Conservation (phyloP, 176 grass and related monocot genomes). For the sorghum (Sorghum bicolor) region Sorghum_bicolor_NCBIv3 NC_012870.2:66181501-66182000, state of each 20-base stretch:
- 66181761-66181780: not conserved
- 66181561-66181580: too few relatives aligned
- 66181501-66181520: not conserved
- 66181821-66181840: not conserved
- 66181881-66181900: not conserved
- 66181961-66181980: not conserved
- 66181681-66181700: too few relatives aligned
- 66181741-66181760: not conserved
- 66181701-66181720: not conserved
- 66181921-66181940: not conserved
- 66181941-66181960: not conserved
- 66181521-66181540: not conserved
- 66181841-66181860: not conserved
- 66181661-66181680: not conserved
- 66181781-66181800: not conserved
- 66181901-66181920: not conserved
- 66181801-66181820: not conserved
- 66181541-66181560: too few relatives aligned
- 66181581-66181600: too few relatives aligned
- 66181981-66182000: not conserved
- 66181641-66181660: not conserved
- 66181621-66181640: not conserved
- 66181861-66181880: not conserved
- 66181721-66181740: not conserved
- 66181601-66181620: not conserved